Base-by-base conservation (phyloP, 768 basidiomycete species). In the Hygrophorus russula region DNA sequence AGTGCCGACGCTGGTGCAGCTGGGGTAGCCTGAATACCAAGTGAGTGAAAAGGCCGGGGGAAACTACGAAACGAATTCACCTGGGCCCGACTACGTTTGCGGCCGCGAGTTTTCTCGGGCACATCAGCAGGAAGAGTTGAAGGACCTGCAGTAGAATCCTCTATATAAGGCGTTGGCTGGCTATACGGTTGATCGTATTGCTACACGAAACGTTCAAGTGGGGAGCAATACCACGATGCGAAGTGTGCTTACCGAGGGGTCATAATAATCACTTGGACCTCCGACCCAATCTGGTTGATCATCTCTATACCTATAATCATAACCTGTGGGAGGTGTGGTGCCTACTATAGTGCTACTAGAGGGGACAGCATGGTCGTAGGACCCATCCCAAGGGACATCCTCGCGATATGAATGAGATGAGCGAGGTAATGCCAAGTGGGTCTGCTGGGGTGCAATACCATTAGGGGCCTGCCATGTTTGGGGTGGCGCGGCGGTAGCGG, bases 1-100 rank as follows among this genome's bases (percentile, higher is more conserved):
- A 87, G 63, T 12, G 74, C 68, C 8, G 82, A 67, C 11, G 82
- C 76, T 4, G 82, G 72, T 0, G 80, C 70, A 0, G 82, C 82
- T 38, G 82, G 81, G 27, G 74, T 57, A 24, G 73, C 60, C 79
- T 82, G 49, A 36, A 13, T 11, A 49, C 17, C 17, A 29, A 39
- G 37, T 42, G 45, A 45, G 36, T 46, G 12, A 14, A 41, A 11
- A 19, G 38, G 24, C 20, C 31, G 2, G 44, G 31, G 49, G 36
- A 36, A 15, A 31, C 20, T 19, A 32, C 54, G 36, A 40, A 45
- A 29, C 39, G 29, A 13, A 53, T 61, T 44, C 49, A 71, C 82
- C 65, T 76, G 73, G 12, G 69, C 64, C 17, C 85, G 74, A 34
- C 64, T 71, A 5, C 82, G 78, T 55, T 83, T 88, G 35, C 85